Base-by-base conservation (phyloP, 768 basidiomycete species). In the Trametes punicea region DNA sequence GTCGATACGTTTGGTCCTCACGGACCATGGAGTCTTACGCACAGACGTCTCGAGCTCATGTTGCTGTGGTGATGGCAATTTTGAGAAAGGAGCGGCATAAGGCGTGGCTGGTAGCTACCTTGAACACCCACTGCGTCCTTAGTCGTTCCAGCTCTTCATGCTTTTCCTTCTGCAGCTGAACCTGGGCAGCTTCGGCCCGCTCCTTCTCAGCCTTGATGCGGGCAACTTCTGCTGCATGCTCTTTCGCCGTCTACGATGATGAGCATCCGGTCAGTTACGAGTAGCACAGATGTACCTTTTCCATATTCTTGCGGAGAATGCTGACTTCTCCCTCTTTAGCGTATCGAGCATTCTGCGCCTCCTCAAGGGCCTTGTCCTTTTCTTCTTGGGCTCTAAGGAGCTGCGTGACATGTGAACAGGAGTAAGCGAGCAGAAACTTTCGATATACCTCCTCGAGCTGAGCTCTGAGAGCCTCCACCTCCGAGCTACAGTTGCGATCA, bases 311-410 rank as follows among this genome's bases (percentile, higher is more conserved):
- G 61, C 88, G 75, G 47, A 91, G 66, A 36, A 85, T 81, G 15
- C 76, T 76, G 6, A 86, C 86, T 71, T 91, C 88, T 5, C 89
- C 89, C 27, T 87, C 83, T 64, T 84, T 88, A 29, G 75, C 70
- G 36, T 81, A 74, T 57, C 77, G 82, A 7, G 72, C 75, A 44
- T 82, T 77, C 45, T 73, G 67, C 3, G 81, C 81, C 34, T 74
- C 73, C 56, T 77, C 73, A 44, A 84, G 66, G 1, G 75, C 74
- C 23, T 67, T 57, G 52, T 77, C 77, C 18, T 81, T 73, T 55
- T 73, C 71, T 34, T 71, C 65, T 62, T 87, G 81, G 59, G 78
- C 74, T 65, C 74, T 70, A 34, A 72, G 73, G 56, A 87, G 71
- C 84, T 88, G 64, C 54, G 60, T 39, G n/a, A 59, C 55, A 54